phyloP scores from a whole-genome alignment of 129 eudicot species.

The Centrapalus pauciflorus region DNA sequence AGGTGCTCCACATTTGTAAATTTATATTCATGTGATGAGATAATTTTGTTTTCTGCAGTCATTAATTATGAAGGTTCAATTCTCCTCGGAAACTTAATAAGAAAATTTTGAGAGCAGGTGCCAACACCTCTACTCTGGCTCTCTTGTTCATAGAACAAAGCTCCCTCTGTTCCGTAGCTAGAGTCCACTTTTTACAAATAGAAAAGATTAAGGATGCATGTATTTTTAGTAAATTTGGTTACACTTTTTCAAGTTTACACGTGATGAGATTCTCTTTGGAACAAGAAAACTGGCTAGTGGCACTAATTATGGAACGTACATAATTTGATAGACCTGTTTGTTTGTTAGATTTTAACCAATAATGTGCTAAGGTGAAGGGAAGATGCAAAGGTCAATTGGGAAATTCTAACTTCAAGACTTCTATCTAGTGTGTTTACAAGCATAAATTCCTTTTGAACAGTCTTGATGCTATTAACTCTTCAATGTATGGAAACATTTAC shows the following conservation, averaged over 20 bases:
- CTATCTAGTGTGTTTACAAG: background rate
- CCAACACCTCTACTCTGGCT: too few relatives aligned
- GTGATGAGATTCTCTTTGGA: too few relatives aligned
- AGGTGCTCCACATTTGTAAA: conserved; percentile 42
- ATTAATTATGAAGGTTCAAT: conserved; percentile 4
- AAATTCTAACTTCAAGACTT: background rate
- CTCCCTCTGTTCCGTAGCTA: background rate
- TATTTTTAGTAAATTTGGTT: too few relatives aligned
- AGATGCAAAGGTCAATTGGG: background rate
- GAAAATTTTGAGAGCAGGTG: conserved; percentile 3
- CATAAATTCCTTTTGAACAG: background rate
- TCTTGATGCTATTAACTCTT: background rate
- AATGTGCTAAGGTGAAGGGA: background rate
- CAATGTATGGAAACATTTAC: background rate
- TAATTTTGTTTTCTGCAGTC: background rate
- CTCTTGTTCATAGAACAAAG: background rate
- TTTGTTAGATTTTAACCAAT: background rate
- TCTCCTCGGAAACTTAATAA: background rate
- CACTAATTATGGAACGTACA: background rate
- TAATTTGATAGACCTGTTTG: background rate
- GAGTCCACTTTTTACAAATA: background rate
- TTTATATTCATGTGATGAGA: background rate
- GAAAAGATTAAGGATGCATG: background rate
- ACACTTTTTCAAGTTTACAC: background rate
- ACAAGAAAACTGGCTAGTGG: background rate